Evolutionary conservation across 495 filamentous ascomycete species (phyloP).

Genomic region (Amorphotheca resinae): DNA sequence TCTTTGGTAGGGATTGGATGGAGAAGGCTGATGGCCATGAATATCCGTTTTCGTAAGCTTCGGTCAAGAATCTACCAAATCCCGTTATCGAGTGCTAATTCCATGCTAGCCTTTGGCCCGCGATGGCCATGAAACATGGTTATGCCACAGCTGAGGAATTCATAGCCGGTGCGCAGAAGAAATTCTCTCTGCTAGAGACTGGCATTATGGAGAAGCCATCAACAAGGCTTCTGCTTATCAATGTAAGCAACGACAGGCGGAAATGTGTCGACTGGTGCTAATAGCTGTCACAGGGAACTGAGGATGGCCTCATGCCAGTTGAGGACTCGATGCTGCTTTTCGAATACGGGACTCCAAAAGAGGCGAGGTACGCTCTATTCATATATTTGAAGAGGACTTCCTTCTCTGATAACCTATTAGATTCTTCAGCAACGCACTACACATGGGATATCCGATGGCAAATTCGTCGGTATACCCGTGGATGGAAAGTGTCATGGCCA

Average conservation of each 20-base stretch:
- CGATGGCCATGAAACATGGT: constrained; percentile 60
- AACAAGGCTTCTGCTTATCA: constrained; percentile 52
- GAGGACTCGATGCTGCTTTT: constrained; percentile 59
- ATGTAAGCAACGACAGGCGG: constrained; percentile 31
- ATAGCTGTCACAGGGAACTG: constrained; percentile 43
- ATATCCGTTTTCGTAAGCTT: constrained; percentile 58
- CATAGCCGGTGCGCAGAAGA: constrained; percentile 45
- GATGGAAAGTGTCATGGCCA: constrained; percentile 34
- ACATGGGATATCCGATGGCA: constrained; percentile 54
- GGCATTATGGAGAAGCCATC: constrained; percentile 53
- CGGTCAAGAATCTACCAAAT: not conserved
- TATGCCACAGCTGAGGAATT: constrained; percentile 48
- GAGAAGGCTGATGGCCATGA: constrained; percentile 56
- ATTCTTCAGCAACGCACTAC: constrained; percentile 46
- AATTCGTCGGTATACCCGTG: constrained; percentile 40
- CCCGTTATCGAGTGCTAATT: not conserved
- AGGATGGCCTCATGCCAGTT: constrained; percentile 65
- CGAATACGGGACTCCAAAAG: constrained; percentile 62
- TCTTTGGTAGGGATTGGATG: constrained; percentile 55
- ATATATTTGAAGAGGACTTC: not conserved
- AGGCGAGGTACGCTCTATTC: constrained; percentile 29
- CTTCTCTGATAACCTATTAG: constrained; percentile 9
- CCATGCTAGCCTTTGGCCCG: constrained; percentile 39
- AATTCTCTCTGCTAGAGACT: constrained; percentile 61
- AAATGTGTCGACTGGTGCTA: too few relatives aligned